phyloP scores from a whole-genome alignment of 495 filamentous ascomycete species.

The Lepraria neglecta region DNA sequence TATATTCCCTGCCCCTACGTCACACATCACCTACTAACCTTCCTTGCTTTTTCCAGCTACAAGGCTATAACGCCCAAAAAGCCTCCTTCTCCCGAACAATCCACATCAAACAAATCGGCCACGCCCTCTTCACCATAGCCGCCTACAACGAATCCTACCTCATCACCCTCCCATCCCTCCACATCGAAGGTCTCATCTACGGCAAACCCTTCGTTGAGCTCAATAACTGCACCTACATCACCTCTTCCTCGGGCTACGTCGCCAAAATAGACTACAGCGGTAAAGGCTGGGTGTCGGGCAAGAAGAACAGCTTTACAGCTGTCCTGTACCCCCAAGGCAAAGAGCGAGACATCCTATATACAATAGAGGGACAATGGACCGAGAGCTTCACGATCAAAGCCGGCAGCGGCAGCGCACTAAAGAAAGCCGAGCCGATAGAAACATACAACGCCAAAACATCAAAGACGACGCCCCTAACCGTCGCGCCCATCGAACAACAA shows the following conservation, averaged over 20 bases:
- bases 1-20: conserved; percentile 28
- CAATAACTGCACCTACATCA: conserved; percentile 73
- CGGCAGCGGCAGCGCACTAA: conserved; percentile 57
- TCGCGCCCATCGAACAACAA: conserved; percentile 73
- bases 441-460: conserved; percentile 57
- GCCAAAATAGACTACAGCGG: conserved; percentile 88
- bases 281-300: conserved; percentile 89
- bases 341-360: conserved; percentile 80
- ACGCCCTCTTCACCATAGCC: conserved; percentile 76
- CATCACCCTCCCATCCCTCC: conserved; percentile 85
- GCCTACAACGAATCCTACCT: conserved; percentile 64
- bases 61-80: conserved; percentile 98
- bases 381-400: conserved; percentile 63
- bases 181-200: conserved; percentile 91
- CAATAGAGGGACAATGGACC: conserved; percentile 85
- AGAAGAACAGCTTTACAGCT: conserved; percentile 88
- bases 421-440: conserved; percentile 57
- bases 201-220: conserved; percentile 89
- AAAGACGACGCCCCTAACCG: conserved; percentile 59
- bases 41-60: conserved; percentile 43
- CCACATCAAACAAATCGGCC: conserved; percentile 91
- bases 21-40: conserved; percentile 8
- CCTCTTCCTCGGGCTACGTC: conserved; percentile 79
- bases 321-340: conserved; percentile 66
- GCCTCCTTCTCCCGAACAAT: conserved; percentile 89